Evolutionary conservation across 306 rosid genomes (phyloP).

Genomic region (Pueraria montana): DNA sequence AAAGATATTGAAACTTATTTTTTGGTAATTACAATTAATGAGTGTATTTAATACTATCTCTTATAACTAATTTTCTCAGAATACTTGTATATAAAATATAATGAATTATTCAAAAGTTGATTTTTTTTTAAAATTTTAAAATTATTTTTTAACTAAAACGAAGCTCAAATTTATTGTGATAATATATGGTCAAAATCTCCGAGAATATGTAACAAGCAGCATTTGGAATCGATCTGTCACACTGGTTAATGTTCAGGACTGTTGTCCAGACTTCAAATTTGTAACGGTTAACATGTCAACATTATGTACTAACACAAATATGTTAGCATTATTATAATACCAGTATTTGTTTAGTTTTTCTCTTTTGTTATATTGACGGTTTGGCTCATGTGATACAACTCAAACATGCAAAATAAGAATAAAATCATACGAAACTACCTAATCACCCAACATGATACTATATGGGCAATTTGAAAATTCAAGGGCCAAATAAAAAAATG

Average conservation of each 20-base stretch:
- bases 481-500: not conserved
- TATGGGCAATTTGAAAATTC: not conserved
- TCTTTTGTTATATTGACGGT: not conserved
- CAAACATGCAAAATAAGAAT: not conserved
- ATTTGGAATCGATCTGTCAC: not conserved
- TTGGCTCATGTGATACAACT: not conserved
- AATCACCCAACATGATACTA: not conserved
- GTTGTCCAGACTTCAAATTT: not conserved
- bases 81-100: not conserved
- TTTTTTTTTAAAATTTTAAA: not conserved
- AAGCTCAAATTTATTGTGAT: not conserved
- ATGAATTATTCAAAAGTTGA: not conserved
- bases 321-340: not conserved
- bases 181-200: not conserved
- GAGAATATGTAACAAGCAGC: not conserved
- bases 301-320: slow-evolving; percentile 8
- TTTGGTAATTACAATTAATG: not conserved
- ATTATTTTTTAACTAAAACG: not conserved
- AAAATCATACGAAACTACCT: not conserved
- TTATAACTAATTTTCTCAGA: not conserved
- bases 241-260: not conserved
- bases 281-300: slow-evolving; percentile 11
- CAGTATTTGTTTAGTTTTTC: not conserved
- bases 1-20: not conserved
- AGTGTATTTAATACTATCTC: too few relatives aligned